phyloP scores from a whole-genome alignment of 768 basidiomycete species.

The Russula sp. region DNA sequence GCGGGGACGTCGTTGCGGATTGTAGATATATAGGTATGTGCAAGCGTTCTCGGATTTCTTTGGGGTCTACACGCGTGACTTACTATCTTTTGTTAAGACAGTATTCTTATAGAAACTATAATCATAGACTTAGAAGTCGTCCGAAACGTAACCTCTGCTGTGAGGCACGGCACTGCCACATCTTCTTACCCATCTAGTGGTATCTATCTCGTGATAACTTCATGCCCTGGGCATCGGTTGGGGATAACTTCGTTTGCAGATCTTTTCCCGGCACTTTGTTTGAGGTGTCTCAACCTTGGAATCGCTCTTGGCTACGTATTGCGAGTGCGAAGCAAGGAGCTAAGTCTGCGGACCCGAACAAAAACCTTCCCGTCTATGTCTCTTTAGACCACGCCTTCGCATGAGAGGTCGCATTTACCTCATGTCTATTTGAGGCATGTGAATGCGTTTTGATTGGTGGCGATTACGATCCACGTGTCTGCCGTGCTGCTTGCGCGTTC shows the following conservation, averaged over 20 bases:
- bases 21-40: slow-evolving; percentile 21
- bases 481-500: slow-evolving; percentile 17
- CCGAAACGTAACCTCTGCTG: neutral
- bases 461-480: slow-evolving; percentile 10
- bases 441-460: slow-evolving; percentile 6
- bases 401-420: neutral
- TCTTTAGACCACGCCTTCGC: neutral
- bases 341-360: neutral
- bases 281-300: neutral
- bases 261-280: no score
- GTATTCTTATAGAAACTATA: slow-evolving; percentile 9
- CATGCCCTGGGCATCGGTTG: neutral
- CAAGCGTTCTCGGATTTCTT: neutral
- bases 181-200: neutral
- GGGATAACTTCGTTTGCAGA: neutral
- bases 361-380: neutral
- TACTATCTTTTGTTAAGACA: neutral
- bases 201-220: neutral
- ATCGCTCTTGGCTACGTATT: neutral
- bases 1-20: slow-evolving; percentile 51
- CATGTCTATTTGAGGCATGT: neutral
- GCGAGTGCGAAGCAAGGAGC: neutral
- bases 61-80: slow-evolving; percentile 1
- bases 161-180: neutral
- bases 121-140: slow-evolving; percentile 1